Base-by-base conservation (phyloP, 805 yeast species). In the Nakazawaea holstii region DNA sequence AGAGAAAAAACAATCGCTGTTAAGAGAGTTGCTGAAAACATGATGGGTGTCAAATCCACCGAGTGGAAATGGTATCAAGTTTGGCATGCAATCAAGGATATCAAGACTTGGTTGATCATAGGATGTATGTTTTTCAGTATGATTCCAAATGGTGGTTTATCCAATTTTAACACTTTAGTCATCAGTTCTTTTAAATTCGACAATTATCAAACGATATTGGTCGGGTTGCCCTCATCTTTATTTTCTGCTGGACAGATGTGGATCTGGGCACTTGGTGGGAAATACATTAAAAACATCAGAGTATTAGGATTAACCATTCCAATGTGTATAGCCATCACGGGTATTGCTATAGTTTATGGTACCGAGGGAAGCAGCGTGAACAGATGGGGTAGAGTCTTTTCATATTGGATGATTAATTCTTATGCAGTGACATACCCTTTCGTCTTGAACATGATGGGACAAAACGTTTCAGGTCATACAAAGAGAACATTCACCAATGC, bases 381-480 rank as follows among this genome's bases (percentile, higher is more conserved):
- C 30, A 59, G 57, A 40, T 57, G 65, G 63, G 62, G 66, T 24
- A 49, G 64, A 46, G 59, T 60, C 4, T 54, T 59, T 37, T 59
- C 65, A 26, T 60, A 59, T 44, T 61, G 64, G 64, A 62, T 62
- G 66, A 58, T 60, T 38, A 57, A 59, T 49, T 55, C 59, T 26
- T 57, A 54, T 43, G 55, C 60, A 14, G 62, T 45, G 35, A 42
- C 52, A n/a, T 60, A 56, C 56, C 61, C 63, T 8, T 60, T 52
- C 48, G 51, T 53, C 31, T 53, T 61, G 52, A 53, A 58, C 35
- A 45, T 60, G 38, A 52, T 58, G 43, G 63, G 65, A 40, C 51
- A 57, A 37, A 73, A 76, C 51, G 62, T 68, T 43, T 73, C 76
- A 4, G 82, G 82, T 10, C 76, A 73, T 56, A 76, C 82, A 14